Conservation (phyloP, 305 asterid genomes). For the Caryopteris hybrid region DNA sequence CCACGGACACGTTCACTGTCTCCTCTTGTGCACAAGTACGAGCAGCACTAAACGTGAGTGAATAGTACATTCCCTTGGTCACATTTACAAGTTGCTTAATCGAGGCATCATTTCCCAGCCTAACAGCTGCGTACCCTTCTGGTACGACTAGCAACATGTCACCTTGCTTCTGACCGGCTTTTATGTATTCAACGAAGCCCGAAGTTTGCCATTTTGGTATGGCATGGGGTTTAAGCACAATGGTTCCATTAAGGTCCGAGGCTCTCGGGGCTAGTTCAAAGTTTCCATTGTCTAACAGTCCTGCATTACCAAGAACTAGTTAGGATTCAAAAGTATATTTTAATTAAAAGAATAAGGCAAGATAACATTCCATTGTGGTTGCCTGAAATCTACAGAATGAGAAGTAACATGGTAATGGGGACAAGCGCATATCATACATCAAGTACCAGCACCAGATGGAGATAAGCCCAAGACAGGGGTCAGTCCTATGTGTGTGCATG, state of each 20-base stretch:
- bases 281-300: conserved; percentile 79
- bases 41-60: conserved; percentile 87
- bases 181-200: conserved; percentile 91
- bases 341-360: neutral
- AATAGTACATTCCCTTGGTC: conserved; percentile 70
- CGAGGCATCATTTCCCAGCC: conserved; percentile 93
- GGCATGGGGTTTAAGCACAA: conserved; percentile 55
- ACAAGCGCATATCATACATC: conserved; percentile 17
- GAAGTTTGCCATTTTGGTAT: conserved; percentile 70
- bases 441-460: conserved; percentile 23
- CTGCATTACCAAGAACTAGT: conserved; percentile 32
- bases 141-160: conserved; percentile 95
- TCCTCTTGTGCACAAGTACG: conserved; percentile 96
- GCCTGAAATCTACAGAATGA: neutral
- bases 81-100: conserved; percentile 67
- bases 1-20: conserved; percentile 63
- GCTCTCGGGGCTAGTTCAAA: conserved; percentile 59
- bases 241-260: conserved; percentile 63
- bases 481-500: conserved; percentile 17
- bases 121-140: conserved; percentile 82
- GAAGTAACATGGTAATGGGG: conserved; percentile 25
- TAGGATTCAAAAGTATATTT: too few relatives aligned
- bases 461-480: conserved; percentile 9
- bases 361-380: neutral
- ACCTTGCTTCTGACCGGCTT: conserved; percentile 92